Evolutionary conservation across 208 protist genomes (phyloP), one percentile per base, ranked within the genome.

Genomic region (Vickermania ingenoplastis): DNA sequence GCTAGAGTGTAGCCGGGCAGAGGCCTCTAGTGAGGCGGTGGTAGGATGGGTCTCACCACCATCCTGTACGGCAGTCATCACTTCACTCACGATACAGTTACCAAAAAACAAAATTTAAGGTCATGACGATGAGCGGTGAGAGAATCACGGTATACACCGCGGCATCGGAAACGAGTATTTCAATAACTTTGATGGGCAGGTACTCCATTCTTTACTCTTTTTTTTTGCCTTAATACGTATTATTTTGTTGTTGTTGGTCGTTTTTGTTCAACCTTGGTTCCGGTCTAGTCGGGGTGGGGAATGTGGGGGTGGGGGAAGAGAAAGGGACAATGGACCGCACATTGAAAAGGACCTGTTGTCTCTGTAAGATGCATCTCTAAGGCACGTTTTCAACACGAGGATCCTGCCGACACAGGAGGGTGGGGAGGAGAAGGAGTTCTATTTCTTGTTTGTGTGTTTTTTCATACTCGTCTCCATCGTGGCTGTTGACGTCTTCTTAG

Each of bases 81-180:
- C 64, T 50, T 83, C 78, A 23, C 71, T 77, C 1, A 89, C 41
- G 51, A 83, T 79, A 31, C 78, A 89, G 17, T 71, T 75, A 21
- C 82, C 82, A 66, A 83, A n/a, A 66, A 17, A 86, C 67, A 67
- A 86, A 89, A 52, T 86, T 86, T 21, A 60, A 36, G 41, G 73
- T 57, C 76, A 89, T 77, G 1, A 81, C 51, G 23, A 80, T 13
- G 5, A 71, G 78, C 21, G 79, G 79, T 5, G 79, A 59, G n/a
- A 69, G 57, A 24, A 89, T 21, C 13, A 67, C 63, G 5, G 41
- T 41, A 61, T 89, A 86, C 3, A 89, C 78, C 5, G 73, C 75
- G 7, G 58, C 65, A 75, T 78, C 84, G 45, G 77, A 89, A 17
- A 73, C 71, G 13, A 83, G 29, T 23, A 64, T 23, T 24, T 80